Percentiles rank a stretch among this genome's conserved stretches.
Evolutionary conservation across 768 basidiomycete genomes (phyloP).

Genomic region (Naganishia friedmannii): DNA sequence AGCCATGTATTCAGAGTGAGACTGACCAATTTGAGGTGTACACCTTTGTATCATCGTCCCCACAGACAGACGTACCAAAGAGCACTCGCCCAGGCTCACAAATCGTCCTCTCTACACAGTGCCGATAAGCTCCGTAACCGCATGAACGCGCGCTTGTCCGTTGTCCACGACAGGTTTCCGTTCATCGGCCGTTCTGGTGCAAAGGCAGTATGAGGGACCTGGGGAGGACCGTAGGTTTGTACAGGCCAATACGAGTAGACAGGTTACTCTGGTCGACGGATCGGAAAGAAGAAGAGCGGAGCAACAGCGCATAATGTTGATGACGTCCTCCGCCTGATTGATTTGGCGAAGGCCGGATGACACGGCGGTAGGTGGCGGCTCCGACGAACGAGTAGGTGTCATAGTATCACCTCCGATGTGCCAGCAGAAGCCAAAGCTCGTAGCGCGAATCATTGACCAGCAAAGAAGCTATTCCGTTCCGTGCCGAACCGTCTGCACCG

Average conservation of each 20-base stretch:
- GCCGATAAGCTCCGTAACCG: slow-evolving; percentile 81
- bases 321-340: no score
- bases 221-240: slow-evolving; percentile 77
- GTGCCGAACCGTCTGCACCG: slow-evolving; percentile 34
- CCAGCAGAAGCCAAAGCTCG: slow-evolving; percentile 48
- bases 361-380: no score
- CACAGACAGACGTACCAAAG: slow-evolving; percentile 22
- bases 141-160: slow-evolving; percentile 62
- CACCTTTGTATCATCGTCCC: slow-evolving; percentile 53
- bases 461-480: slow-evolving; percentile 49
- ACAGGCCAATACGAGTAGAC: slow-evolving; percentile 75
- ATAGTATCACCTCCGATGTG: no score
- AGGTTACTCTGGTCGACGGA: slow-evolving; percentile 54
- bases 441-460: not conserved
- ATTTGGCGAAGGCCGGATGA: no score
- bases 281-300: slow-evolving; percentile 65
- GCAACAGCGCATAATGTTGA: slow-evolving; percentile 73
- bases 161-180: slow-evolving; percentile 72
- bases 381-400: no score
- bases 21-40: slow-evolving; percentile 77
- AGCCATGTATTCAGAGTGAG: no score
- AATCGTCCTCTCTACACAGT: slow-evolving; percentile 49
- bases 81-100: slow-evolving; percentile 72
- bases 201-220: slow-evolving; percentile 65
- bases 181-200: slow-evolving; percentile 60